phyloP scores from a whole-genome alignment of 129 eudicot species.

The Rutidosis leptorrhynchoides region DNA sequence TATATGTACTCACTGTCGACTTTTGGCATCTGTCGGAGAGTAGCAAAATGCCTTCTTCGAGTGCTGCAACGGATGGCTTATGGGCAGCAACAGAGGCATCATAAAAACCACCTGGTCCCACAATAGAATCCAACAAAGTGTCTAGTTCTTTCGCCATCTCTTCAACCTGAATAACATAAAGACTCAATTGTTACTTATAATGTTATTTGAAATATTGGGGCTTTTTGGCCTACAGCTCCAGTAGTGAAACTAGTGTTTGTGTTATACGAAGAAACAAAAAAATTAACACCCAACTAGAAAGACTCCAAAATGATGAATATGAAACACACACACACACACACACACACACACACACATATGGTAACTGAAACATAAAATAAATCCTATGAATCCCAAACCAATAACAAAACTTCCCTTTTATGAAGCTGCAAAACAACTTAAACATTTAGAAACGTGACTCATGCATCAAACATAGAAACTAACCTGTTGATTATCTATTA shows the following conservation, averaged over 20 bases:
- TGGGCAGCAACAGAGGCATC: constrained; percentile 58
- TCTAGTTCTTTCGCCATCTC: constrained; percentile 83
- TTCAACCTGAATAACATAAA: constrained; percentile 56
- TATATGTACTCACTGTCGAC: constrained; percentile 58
- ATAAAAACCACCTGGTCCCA: constrained; percentile 67
- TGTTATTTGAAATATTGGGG: neutral
- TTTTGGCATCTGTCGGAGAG: constrained; percentile 58
- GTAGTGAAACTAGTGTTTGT: neutral
- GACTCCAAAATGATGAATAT: neutral
- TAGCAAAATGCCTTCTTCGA: constrained; percentile 56
- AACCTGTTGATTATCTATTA: neutral
- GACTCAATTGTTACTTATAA: constrained; percentile 20
- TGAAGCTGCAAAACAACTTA: neutral
- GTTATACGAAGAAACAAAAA: constrained; percentile 7
- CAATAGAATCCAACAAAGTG: constrained; percentile 57
- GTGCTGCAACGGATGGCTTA: constrained; percentile 41
- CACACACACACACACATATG: neutral
- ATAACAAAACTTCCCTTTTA: neutral
- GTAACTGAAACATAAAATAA: neutral
- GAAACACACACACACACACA: too few relatives aligned
- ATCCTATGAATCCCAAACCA: neutral
- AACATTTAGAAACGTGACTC: neutral
- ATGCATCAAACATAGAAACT: neutral
- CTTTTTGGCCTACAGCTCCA: constrained; percentile 3
- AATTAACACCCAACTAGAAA: neutral